phyloP scores from a whole-genome alignment of 2,329 filamentous ascomycete species.

The Onygenales sp. region DNA sequence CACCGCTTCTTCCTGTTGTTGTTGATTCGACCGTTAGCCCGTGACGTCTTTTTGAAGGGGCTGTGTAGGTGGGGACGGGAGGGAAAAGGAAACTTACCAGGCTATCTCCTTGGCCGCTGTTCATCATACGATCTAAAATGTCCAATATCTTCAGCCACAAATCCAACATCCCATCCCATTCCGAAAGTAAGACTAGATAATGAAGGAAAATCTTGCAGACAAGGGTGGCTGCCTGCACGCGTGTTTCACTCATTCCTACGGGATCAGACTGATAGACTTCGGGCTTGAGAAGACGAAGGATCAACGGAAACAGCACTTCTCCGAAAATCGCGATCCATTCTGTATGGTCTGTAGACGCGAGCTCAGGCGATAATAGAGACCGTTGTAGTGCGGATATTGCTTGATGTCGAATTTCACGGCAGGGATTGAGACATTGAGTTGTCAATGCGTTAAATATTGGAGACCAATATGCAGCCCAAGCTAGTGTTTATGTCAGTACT shows the following conservation, averaged over 20 bases:
- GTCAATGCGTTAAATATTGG: conserved; percentile 86
- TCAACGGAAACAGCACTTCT: conserved; percentile 86
- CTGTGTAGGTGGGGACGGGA: too few species aligned
- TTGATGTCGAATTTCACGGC: conserved; percentile 81
- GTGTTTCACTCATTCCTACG: conserved; percentile 87
- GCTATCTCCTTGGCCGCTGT: conserved; percentile 84
- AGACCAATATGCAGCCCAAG: conserved; percentile 96
- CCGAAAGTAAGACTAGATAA: conserved; percentile 74
- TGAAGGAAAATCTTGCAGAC: conserved; percentile 94
- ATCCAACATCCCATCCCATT: conserved; percentile 82
- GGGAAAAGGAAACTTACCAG: conserved; percentile 49
- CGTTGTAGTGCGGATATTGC: conserved; percentile 80
- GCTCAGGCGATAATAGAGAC: conserved; percentile 71
- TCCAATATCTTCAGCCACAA: conserved; percentile 88
- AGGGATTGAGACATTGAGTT: conserved; percentile 86
- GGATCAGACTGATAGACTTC: conserved; percentile 90
- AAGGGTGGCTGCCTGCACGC: conserved; percentile 81
- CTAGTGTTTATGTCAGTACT: conserved; percentile 36
- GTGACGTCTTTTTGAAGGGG: too few species aligned
- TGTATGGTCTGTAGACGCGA: conserved; percentile 73
- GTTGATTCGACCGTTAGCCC: not conserved
- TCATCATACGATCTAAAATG: conserved; percentile 93
- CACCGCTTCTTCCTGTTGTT: conserved; percentile 74
- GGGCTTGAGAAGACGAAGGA: conserved; percentile 77
- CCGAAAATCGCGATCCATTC: conserved; percentile 95